phyloP scores from a whole-genome alignment of 495 filamentous ascomycete species.

The Lasiosphaeria ovina region DNA sequence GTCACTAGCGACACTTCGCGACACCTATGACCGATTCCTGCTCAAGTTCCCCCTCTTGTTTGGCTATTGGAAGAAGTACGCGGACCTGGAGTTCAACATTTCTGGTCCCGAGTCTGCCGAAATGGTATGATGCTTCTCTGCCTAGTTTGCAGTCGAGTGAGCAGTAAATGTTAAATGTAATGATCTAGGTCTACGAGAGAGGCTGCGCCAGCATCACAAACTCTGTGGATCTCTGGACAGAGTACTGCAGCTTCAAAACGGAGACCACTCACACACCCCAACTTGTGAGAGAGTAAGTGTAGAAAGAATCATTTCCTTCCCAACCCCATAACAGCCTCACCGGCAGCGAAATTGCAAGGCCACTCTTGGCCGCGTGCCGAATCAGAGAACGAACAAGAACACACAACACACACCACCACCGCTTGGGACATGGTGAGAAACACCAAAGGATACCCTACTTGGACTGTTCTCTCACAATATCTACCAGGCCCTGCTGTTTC shows the following conservation, averaged over 20 bases:
- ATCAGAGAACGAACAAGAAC: conserved; percentile 14
- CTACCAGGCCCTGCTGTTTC: conserved; percentile 54
- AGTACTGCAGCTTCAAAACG: conserved; percentile 96
- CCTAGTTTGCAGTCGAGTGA: not conserved
- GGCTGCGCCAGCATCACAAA: conserved; percentile 89
- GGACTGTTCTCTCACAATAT: conserved; percentile 56
- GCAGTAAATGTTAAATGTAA: conserved; percentile 21
- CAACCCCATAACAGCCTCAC: conserved; percentile 50
- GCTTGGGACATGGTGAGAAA: conserved; percentile 51
- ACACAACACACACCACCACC: conserved; percentile 25
- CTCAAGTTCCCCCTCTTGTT: conserved; percentile 95
- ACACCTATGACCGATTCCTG: conserved; percentile 87
- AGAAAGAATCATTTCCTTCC: conserved; percentile 67
- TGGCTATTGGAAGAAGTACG: conserved; percentile 99
- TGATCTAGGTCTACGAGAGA: conserved; percentile 80
- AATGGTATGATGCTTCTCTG: conserved; percentile 62
- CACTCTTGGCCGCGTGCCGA: conserved; percentile 29
- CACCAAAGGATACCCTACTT: conserved; percentile 48
- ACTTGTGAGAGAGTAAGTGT: conserved; percentile 99
- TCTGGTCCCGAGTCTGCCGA: conserved; percentile 96
- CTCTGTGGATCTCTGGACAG: conserved; percentile 94
- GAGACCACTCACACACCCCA: conserved; percentile 93
- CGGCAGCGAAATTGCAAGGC: conserved; percentile 36
- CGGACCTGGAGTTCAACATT: conserved; percentile 94
- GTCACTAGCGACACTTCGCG: conserved; percentile 79